Percentiles rank a stretch among this genome's conserved stretches.
phyloP scores from a whole-genome alignment of 225 moss, liverwort and hornwort species.

The Antitrichia curtipendula region DNA sequence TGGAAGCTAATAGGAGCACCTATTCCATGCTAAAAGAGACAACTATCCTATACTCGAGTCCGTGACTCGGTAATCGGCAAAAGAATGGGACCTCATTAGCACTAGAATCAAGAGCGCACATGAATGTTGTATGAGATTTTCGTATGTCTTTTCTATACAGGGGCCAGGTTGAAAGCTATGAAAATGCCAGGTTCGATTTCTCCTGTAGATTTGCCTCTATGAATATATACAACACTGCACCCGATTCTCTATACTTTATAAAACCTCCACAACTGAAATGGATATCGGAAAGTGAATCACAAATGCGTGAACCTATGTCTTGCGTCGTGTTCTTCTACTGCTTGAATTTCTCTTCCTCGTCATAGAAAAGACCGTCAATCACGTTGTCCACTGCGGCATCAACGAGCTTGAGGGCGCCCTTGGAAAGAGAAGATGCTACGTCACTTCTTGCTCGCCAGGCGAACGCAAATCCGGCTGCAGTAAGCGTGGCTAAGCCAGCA shows the following conservation, averaged over 20 bases:
- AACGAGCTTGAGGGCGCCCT: slow-evolving; percentile 65
- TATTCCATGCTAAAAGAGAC: background rate
- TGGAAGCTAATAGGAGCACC: background rate
- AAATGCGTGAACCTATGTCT: background rate
- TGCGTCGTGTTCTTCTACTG: background rate
- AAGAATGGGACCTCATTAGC: slow-evolving; percentile 13
- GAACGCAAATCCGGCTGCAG: slow-evolving; percentile 81
- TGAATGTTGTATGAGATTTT: background rate
- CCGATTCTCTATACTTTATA: background rate
- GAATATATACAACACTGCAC: background rate
- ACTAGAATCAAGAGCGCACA: slow-evolving; percentile 16
- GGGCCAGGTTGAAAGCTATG: background rate
- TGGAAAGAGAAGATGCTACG: slow-evolving; percentile 64
- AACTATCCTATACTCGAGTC: background rate
- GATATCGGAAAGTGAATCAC: background rate
- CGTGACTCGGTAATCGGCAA: background rate
- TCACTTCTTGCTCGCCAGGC: slow-evolving; percentile 78
- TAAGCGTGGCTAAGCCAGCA: slow-evolving; percentile 52
- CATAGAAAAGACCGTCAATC: slow-evolving; percentile 94
- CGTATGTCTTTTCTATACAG: slow-evolving; percentile 3
- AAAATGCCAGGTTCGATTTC: background rate
- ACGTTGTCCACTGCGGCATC: slow-evolving; percentile 83
- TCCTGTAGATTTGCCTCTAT: background rate
- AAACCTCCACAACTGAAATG: background rate
- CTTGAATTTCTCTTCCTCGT: slow-evolving; percentile 49